Evolutionary conservation across 768 basidiomycete genomes (phyloP), one percentile per base, ranked within the genome.

Genomic region (Exsudoporus frostii): DNA sequence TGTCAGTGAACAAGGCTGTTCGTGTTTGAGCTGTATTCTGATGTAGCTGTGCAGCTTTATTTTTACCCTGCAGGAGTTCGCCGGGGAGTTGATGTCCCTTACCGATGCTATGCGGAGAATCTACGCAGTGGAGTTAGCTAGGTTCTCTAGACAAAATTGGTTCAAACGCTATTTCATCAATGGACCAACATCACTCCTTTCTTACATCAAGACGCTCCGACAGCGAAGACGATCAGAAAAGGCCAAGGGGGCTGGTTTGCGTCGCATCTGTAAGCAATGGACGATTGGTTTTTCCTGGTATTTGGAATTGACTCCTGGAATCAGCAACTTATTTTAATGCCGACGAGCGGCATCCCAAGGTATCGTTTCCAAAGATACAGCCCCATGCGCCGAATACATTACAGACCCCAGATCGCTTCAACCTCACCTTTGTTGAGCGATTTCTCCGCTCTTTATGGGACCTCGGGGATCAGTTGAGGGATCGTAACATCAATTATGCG

Each of bases 51-150:
- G 24, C 57, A 97, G 94, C 74, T 98, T 96, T 71, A 88, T 97
- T 58, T 99, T 98, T 71, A 96, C 93, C 0, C 68, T 98, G 40
- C 93, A 99, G 71, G 97, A 98, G 65, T 98, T 98, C 66, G 82
- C 91, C 8, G 76, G 80, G 53, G 96, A 98, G 68, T 70, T 96
- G 46, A 76, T 88, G 30, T 84, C 83, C 19, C 81, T 98, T 11
- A 79, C 91, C 0, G 90, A 94, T 65, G 86, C 90, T 8, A 90
- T 98, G 78, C 78, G 84, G 46, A 78, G 86, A 51, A 85, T 98
- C 42, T 86, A 89, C 50, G 78, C 73, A 49, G 80, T 83, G 36
- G 87, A 92, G 65, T 76, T 81, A 50, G 74, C 76, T 24, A 71
- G 73, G 40, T 64, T 67, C 0, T 63, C 64, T 15, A 59, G 67